Base-by-base conservation (phyloP, 108 stramenopile species). In the Discostella stelligeroides region DNA sequence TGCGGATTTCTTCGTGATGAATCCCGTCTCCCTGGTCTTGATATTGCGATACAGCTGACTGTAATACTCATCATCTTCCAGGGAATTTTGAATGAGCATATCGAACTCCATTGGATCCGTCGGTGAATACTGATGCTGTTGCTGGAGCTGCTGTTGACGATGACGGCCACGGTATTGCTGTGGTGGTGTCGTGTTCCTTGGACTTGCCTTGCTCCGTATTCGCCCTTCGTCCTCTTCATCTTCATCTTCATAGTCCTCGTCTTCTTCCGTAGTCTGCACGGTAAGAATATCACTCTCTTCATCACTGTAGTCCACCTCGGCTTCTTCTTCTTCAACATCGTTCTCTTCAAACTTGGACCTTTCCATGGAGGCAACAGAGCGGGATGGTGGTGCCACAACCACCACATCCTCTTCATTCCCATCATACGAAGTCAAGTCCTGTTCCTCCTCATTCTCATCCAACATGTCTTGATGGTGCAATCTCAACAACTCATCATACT, bases 71-170 rank as follows among this genome's bases (percentile, higher is more conserved):
- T 58, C 57, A 17, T 39, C 18, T 27, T n/a, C 34, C 1, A 58
- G 34, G 18, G 37, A 58, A 37, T 39, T n/a, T 3, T 58, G 10
- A 1, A 58, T 37, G 39, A 58, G 57, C 57, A 28, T 18, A 39
- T 58, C 57, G 57, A 58, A 58, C 18, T 58, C 57, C 18, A 40
- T 58, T 39, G 37, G 57, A 37, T 58, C 57, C 18, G 57, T 39
- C 11, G 57, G 38, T 20, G 57, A 40, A 39, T 41, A 37, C 37
- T 58, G 39, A n/a, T n/a, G n/a, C n/a, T n/a, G n/a, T n/a, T n/a
- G n/a, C n/a, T n/a, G n/a, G n/a, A n/a, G n/a, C 12, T 34, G 14
- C 39, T 41, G 57, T 21, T 41, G 14, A 37, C 38, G 38, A 0
- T 18, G 4, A 0, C 15, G 57, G 8, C 1, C 7, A 23, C 1